Conservation (phyloP, 805 yeast genomes). For the Cyberlindnera nakhonratchasimensis region DNA sequence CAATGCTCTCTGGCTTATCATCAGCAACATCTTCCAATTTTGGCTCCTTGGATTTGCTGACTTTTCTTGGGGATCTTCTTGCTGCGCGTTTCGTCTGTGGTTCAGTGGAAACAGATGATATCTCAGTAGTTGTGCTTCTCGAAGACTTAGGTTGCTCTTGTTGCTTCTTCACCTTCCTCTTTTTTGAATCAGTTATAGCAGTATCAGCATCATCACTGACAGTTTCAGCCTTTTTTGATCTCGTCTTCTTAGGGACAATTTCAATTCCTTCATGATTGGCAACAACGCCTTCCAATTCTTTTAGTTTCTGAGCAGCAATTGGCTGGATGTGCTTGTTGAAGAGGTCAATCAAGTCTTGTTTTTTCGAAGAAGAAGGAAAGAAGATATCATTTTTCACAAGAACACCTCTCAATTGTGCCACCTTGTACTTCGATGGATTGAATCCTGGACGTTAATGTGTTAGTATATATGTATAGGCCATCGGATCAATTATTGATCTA, state of each 20-base stretch:
- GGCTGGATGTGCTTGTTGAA: slow-evolving; percentile 55
- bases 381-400: slow-evolving; percentile 59
- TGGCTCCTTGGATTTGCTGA: slow-evolving; percentile 17
- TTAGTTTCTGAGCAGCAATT: slow-evolving; percentile 40
- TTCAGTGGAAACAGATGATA: too few relatives aligned
- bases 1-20: slow-evolving; percentile 8
- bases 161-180: too few relatives aligned
- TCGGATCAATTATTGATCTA: background rate
- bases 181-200: too few relatives aligned
- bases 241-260: slow-evolving; percentile 29
- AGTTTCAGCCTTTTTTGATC: slow-evolving; percentile 1
- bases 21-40: slow-evolving; percentile 7
- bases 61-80: slow-evolving; percentile 20
- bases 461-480: background rate
- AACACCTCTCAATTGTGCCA: slow-evolving; percentile 67
- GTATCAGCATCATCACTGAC: too few relatives aligned
- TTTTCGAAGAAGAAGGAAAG: slow-evolving; percentile 62
- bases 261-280: slow-evolving; percentile 39
- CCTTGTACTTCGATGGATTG: slow-evolving; percentile 61
- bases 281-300: slow-evolving; percentile 28
- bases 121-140: slow-evolving; percentile 1
- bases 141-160: background rate
- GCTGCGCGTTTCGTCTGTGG: background rate
- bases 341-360: slow-evolving; percentile 58
- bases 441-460: slow-evolving; percentile 40